Base-by-base conservation (phyloP, 1,284 basidiomycete species). In the Apiotrichum gamsii region DNA sequence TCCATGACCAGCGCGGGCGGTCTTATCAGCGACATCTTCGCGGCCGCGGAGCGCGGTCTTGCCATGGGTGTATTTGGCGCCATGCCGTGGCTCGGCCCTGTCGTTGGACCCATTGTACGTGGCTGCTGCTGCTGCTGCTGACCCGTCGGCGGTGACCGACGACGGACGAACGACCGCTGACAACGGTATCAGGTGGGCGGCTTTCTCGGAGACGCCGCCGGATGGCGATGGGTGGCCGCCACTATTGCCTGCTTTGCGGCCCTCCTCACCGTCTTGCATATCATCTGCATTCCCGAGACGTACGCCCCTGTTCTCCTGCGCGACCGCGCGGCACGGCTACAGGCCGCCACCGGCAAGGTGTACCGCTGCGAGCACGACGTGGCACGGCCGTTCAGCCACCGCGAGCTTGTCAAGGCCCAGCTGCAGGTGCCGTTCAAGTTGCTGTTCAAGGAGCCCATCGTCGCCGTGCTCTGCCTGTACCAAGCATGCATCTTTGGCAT, bases 181-280 rank as follows among this genome's bases (percentile, higher is more conserved):
- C 25, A 28, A 6, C 11, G 8, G 11, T 11, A 28, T 11, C 25
- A 32, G 31, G 56, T 34, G 28, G 64, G 69, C 16, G 68, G 65
- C 0, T 71, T 69, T 54, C 65, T 75, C 23, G 59, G 59, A 8
- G 53, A 61, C 25, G 51, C 54, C 1, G 37, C 41, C 4, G 61
- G 59, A 1, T 75, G 74, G 75, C 50, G 72, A 21, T 76, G 75
- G 73, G 80, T 81, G 43, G 84, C 83, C 62, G 83, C 80, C 76
- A 67, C 85, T 37, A 78, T 84, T 71, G 77, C 82, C 55, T 60
- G 74, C 36, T 72, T 75, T 57, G 65, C 65, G 51, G 59, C 60
- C 9, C 35, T 67, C 32, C 52, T 66, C 18, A 67, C 69, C 34
- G 54, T 69, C 43, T 43, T 62, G 21, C 61, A 58, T 32, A 39